A percentile compares a stretch with the other conserved stretches of the same genome.
These are phyloP conservation scores for Persicaria tinctoria DNA, from an alignment of 148 eudicot species.

Conservation along the genomic window DNA sequence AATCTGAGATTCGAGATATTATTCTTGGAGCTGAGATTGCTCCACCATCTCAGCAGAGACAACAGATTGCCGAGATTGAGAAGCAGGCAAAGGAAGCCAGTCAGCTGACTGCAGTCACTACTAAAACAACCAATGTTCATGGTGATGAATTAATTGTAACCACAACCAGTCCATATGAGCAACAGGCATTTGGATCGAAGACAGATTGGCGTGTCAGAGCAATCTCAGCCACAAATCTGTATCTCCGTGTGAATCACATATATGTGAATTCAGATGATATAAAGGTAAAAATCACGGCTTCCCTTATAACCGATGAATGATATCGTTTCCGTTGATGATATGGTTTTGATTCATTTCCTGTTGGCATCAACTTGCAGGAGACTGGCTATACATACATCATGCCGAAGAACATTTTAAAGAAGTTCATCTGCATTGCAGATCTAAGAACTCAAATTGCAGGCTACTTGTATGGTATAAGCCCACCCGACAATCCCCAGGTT, in stretches of 20 bases:
- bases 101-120: constrained; percentile 90
- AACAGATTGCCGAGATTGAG: constrained; percentile 98
- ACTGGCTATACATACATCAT: constrained; percentile 97
- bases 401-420: constrained; percentile 98
- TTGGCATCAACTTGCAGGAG: constrained; percentile 45
- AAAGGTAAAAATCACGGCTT: constrained; percentile 38
- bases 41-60: constrained; percentile 96
- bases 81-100: constrained; percentile 91
- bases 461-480: constrained; percentile 91
- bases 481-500: constrained; percentile 98
- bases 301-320: neutral
- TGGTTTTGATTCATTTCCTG: neutral
- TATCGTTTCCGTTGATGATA: neutral
- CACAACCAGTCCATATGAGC: constrained; percentile 97
- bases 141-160: constrained; percentile 92
- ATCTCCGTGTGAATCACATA: constrained; percentile 95
- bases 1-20: constrained; percentile 95
- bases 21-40: constrained; percentile 99
- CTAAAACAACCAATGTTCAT: constrained; percentile 86
- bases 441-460: constrained; percentile 94
- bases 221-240: constrained; percentile 96
- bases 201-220: constrained; percentile 99
- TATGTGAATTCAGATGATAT: constrained; percentile 98
- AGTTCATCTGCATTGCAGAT: constrained; percentile 96
- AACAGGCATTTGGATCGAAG: constrained; percentile 80